These are phyloP conservation scores for Simplicillium sp. DNA, from an alignment of 2,329 filamentous ascomycete genomes.

Conservation along the genomic window DNA sequence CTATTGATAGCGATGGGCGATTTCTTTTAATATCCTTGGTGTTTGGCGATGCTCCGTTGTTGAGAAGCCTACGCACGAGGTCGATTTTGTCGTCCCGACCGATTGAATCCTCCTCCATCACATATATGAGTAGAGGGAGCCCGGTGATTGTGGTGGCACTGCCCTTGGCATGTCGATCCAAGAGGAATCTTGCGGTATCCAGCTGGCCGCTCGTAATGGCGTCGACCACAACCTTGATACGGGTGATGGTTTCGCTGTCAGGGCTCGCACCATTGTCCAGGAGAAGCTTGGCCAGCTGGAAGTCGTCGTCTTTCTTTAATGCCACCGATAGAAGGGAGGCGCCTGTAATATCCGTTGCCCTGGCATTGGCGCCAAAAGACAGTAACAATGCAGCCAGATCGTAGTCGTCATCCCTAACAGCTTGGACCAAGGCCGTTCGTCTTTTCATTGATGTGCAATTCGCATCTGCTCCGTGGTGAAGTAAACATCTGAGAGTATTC, in stretches of 20 bases:
- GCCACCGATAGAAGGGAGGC: constrained; percentile 1
- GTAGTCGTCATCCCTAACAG: constrained; percentile 2
- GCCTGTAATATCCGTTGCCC: background rate
- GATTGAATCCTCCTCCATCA: background rate
- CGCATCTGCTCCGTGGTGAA: constrained; percentile 4
- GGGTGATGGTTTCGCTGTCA: constrained; percentile 9
- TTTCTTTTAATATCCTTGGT: too few species aligned
- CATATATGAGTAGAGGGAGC: background rate
- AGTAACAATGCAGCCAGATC: constrained; percentile 3
- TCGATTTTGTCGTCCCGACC: background rate
- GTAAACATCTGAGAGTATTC: constrained; percentile 3
- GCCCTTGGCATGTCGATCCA: background rate
- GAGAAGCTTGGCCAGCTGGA: constrained; percentile 7
- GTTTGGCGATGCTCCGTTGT: too few species aligned
- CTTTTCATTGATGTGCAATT: background rate
- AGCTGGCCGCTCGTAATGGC: constrained; percentile 1
- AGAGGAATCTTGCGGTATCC: constrained; percentile 3
- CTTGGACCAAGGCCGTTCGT: background rate
- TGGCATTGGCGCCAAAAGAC: constrained; percentile 1
- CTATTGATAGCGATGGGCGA: too few species aligned
- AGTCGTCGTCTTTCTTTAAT: background rate
- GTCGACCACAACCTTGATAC: constrained; percentile 5
- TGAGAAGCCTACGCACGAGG: too few species aligned
- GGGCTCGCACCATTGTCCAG: constrained; percentile 10
- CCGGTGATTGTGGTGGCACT: background rate